Evolutionary conservation across 2,329 filamentous ascomycete species (phyloP).

Genomic region (Fusarium liriodendri): DNA sequence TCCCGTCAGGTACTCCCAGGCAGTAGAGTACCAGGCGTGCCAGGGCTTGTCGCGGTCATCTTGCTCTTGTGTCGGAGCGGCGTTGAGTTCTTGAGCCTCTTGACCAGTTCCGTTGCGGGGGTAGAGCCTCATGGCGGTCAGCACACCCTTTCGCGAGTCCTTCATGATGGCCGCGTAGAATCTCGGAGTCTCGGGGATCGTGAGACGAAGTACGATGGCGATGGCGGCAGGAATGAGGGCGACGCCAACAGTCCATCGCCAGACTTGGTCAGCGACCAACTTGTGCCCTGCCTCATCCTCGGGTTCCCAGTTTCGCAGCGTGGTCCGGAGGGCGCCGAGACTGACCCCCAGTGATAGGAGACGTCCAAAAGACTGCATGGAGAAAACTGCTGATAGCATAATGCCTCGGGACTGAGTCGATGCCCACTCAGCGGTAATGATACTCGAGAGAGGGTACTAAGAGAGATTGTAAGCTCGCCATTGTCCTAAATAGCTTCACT

Average conservation of each 20-base stretch:
- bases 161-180: conserved; percentile 11
- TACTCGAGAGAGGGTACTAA: conserved; percentile 4
- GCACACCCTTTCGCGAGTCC: neutral
- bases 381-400: conserved; percentile 8
- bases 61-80: neutral
- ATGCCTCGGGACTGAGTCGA: conserved; percentile 6
- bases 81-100: neutral
- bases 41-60: neutral
- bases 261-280: neutral
- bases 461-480: neutral
- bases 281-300: neutral
- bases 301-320: neutral
- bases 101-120: neutral
- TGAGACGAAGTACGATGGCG: conserved; percentile 7
- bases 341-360: conserved; percentile 3
- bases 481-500: neutral
- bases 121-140: conserved; percentile 3
- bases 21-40: conserved; percentile 1
- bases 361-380: conserved; percentile 6
- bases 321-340: neutral
- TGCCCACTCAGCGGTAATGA: conserved; percentile 10
- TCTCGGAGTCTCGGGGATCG: conserved; percentile 3
- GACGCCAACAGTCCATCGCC: conserved; percentile 7
- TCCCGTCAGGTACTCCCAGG: conserved; percentile 8
- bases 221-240: conserved; percentile 5